Percentiles rank a stretch among this genome's conserved stretches.
Evolutionary conservation across 2,329 filamentous ascomycete species (phyloP).

Genomic region (Clonostachys solani): DNA sequence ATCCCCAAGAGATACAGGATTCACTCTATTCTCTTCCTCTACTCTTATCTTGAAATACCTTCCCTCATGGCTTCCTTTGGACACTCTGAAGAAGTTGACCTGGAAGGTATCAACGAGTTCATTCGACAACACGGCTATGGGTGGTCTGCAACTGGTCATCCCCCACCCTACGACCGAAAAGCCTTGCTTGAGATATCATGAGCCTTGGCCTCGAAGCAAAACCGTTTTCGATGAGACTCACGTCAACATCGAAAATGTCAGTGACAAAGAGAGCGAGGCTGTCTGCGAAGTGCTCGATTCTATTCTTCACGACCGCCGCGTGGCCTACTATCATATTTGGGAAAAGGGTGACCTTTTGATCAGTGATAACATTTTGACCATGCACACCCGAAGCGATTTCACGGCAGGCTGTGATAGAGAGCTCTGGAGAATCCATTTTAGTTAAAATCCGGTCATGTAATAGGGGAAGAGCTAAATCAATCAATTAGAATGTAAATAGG

Average conservation of each 20-base stretch:
- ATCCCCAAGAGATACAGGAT: slow-evolving; percentile 45
- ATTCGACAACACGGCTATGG: slow-evolving; percentile 38
- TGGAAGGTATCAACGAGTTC: slow-evolving; percentile 45
- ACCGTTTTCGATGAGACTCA: slow-evolving; percentile 43
- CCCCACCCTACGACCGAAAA: slow-evolving; percentile 37
- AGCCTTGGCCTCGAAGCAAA: slow-evolving; percentile 47
- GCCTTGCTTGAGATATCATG: slow-evolving; percentile 49
- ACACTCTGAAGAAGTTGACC: slow-evolving; percentile 30
- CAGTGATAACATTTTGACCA: slow-evolving; percentile 43
- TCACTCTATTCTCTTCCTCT: slow-evolving; percentile 49
- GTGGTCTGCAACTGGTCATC: slow-evolving; percentile 35
- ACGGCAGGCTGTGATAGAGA: slow-evolving; percentile 35
- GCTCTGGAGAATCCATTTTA: slow-evolving; percentile 45
- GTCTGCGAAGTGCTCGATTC: slow-evolving; percentile 33
- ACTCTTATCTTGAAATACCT: slow-evolving; percentile 43
- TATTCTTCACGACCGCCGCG: slow-evolving; percentile 42
- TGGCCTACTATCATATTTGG: slow-evolving; percentile 46
- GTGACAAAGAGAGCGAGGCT: slow-evolving; percentile 18
- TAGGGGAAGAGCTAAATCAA: no score
- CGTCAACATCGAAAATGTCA: slow-evolving; percentile 32
- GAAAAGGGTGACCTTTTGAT: slow-evolving; percentile 50
- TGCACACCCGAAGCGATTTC: slow-evolving; percentile 46
- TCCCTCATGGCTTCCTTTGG: slow-evolving; percentile 24
- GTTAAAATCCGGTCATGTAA: no score
- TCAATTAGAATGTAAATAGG: no score